Percentiles rank a stretch among this genome's conserved stretches.
phyloP scores from a whole-genome alignment of 2,329 filamentous ascomycete genomes.

The Colletotrichum limetticola region DNA sequence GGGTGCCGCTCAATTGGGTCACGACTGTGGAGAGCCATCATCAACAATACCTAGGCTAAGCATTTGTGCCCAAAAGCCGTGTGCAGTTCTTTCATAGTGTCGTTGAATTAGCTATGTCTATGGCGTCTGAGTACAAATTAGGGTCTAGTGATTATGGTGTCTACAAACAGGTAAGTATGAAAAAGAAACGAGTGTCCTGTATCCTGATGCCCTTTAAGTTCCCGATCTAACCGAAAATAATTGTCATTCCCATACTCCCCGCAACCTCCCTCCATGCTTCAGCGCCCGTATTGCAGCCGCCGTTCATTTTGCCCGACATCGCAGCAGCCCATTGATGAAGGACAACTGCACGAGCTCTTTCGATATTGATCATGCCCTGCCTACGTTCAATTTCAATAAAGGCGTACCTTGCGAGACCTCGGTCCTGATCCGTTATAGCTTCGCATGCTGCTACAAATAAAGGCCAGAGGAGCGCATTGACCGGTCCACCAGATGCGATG shows the following conservation, averaged over 20 bases:
- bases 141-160: not conserved
- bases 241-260: slow-evolving; percentile 9
- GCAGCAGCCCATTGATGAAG: not conserved
- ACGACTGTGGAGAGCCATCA: not conserved
- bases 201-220: not conserved
- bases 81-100: not conserved
- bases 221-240: not conserved
- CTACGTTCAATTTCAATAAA: slow-evolving; percentile 64
- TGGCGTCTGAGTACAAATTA: not conserved
- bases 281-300: not conserved
- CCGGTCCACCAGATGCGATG: slow-evolving; percentile 65
- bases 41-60: not conserved
- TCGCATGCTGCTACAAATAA: slow-evolving; percentile 72
- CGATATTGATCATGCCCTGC: slow-evolving; percentile 69
- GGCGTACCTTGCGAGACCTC: slow-evolving; percentile 59
- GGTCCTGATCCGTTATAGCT: slow-evolving; percentile 60
- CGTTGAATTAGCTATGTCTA: not conserved
- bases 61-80: too few species aligned
- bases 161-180: not conserved
- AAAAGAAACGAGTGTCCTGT: not conserved
- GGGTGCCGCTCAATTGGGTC: not conserved
- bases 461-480: slow-evolving; percentile 72
- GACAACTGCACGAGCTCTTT: not conserved
- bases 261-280: slow-evolving; percentile 10
- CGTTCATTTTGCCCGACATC: slow-evolving; percentile 45